phyloP scores from a whole-genome alignment of 2,329 filamentous ascomycete genomes.

The Alternaria gaisen region DNA sequence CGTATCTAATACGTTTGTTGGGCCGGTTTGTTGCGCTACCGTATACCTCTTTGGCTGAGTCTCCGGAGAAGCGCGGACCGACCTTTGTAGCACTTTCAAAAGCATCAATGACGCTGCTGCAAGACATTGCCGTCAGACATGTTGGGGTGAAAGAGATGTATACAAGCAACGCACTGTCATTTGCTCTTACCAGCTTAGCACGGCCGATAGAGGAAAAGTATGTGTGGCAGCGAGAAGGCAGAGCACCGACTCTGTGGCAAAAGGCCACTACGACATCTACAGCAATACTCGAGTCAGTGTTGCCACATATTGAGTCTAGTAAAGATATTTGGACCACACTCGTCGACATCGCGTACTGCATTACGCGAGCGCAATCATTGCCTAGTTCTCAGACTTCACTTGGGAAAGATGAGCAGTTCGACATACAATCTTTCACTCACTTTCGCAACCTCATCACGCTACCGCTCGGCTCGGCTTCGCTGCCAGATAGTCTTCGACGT shows the following conservation, averaged over 20 bases:
- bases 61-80: slow-evolving; percentile 60
- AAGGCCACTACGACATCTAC: slow-evolving; percentile 77
- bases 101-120: slow-evolving; percentile 75
- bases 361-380: slow-evolving; percentile 52
- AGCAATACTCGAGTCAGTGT: slow-evolving; percentile 70
- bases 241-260: slow-evolving; percentile 77
- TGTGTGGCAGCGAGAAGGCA: slow-evolving; percentile 75
- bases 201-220: slow-evolving; percentile 83
- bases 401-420: slow-evolving; percentile 77
- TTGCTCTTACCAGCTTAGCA: slow-evolving; percentile 72
- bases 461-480: slow-evolving; percentile 69
- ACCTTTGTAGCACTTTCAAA: slow-evolving; percentile 93
- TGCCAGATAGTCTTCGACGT: slow-evolving; percentile 73
- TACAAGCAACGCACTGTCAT: slow-evolving; percentile 69
- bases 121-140: slow-evolving; percentile 67
- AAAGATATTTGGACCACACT: slow-evolving; percentile 70
- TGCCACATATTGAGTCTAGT: slow-evolving; percentile 58
- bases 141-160: slow-evolving; percentile 74
- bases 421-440: slow-evolving; percentile 76
- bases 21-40: slow-evolving; percentile 77
- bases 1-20: slow-evolving; percentile 73
- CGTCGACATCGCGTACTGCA: slow-evolving; percentile 48
- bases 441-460: slow-evolving; percentile 78
- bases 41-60: slow-evolving; percentile 57
- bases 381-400: slow-evolving; percentile 46